phyloP scores from a whole-genome alignment of 2,329 filamentous ascomycete species.

The Purpureocillium takamizusanense region DNA sequence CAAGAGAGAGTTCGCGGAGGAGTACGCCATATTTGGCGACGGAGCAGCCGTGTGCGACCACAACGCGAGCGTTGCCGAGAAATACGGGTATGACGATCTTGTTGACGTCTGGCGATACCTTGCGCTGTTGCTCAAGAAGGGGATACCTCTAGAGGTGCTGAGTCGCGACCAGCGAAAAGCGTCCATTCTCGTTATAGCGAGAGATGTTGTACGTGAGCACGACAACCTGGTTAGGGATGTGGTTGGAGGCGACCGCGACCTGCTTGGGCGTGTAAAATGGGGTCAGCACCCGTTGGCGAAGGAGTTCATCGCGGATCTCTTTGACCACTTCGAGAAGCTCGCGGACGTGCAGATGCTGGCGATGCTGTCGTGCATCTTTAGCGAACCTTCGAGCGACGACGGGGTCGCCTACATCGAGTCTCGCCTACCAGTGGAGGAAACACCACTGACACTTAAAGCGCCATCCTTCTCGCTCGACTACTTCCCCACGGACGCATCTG shows the following conservation, averaged over 20 bases:
- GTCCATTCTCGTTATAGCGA: slow-evolving; percentile 61
- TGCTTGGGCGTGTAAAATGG: slow-evolving; percentile 59
- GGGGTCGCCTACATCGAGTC: slow-evolving; percentile 49
- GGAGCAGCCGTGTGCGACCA: slow-evolving; percentile 73
- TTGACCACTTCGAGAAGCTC: slow-evolving; percentile 51
- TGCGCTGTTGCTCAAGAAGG: slow-evolving; percentile 66
- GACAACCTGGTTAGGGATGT: slow-evolving; percentile 4
- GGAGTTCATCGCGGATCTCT: slow-evolving; percentile 52
- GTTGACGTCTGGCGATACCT: slow-evolving; percentile 79
- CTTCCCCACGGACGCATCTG: slow-evolving; percentile 48
- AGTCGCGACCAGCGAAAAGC: slow-evolving; percentile 43
- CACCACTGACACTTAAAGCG: slow-evolving; percentile 55
- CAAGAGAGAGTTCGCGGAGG: slow-evolving; percentile 64
- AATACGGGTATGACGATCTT: slow-evolving; percentile 60
- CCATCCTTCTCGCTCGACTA: slow-evolving; percentile 60
- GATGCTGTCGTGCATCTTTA: slow-evolving; percentile 63
- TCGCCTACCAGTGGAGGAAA: slow-evolving; percentile 48
- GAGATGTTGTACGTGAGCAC: slow-evolving; percentile 36
- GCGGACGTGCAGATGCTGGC: slow-evolving; percentile 63
- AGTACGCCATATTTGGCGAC: slow-evolving; percentile 78
- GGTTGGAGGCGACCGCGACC: slow-evolving; percentile 12
- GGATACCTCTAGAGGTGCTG: slow-evolving; percentile 62
- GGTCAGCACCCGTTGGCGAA: slow-evolving; percentile 55
- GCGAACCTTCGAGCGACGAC: slow-evolving; percentile 47
- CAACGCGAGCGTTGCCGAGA: slow-evolving; percentile 70